A percentile compares a stretch with the other conserved stretches of the same genome.
phyloP scores from a whole-genome alignment of 805 yeast species.

The Pichia heedii region DNA sequence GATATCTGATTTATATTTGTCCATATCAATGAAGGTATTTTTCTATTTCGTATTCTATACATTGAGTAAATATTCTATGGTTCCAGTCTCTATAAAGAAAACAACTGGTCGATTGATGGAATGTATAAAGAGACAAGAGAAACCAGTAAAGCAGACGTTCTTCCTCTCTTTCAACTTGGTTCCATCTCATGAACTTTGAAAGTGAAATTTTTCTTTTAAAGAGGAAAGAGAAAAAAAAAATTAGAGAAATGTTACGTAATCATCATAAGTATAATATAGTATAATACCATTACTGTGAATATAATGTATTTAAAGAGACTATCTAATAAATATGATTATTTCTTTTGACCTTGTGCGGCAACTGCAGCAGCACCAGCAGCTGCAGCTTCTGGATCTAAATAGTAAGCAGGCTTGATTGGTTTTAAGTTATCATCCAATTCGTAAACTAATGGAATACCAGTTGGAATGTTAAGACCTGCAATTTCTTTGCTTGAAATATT shows the following conservation, averaged over 20 bases:
- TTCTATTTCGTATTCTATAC: slow-evolving; percentile 5
- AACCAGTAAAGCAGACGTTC: too few relatives aligned
- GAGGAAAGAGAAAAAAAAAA: too few relatives aligned
- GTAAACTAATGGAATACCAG: slow-evolving; percentile 96
- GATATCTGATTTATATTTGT: not conserved
- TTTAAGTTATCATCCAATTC: slow-evolving; percentile 81
- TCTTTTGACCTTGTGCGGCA: slow-evolving; percentile 88
- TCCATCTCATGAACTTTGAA: too few relatives aligned
- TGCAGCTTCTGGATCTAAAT: slow-evolving; percentile 99
- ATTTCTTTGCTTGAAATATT: slow-evolving; percentile 85
- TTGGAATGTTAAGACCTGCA: slow-evolving; percentile 93
- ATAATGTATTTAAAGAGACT: not conserved
- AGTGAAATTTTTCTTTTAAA: too few relatives aligned
- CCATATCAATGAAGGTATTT: not conserved
- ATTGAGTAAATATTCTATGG: not conserved
- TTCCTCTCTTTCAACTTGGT: too few relatives aligned
- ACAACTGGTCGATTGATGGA: too few relatives aligned
- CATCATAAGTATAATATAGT: too few relatives aligned
- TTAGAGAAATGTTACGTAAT: too few relatives aligned
- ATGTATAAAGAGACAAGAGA: too few relatives aligned
- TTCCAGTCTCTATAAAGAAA: too few relatives aligned
- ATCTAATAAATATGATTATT: slow-evolving; percentile 26
- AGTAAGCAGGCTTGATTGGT: slow-evolving; percentile 90
- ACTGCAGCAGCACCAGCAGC: slow-evolving; percentile 99
- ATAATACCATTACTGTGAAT: too few relatives aligned